A percentile compares a stretch with the other conserved stretches of the same genome.
Evolutionary conservation across 164 flowering plant genomes (phyloP).

Genomic region (Amborella trichopoda): DNA sequence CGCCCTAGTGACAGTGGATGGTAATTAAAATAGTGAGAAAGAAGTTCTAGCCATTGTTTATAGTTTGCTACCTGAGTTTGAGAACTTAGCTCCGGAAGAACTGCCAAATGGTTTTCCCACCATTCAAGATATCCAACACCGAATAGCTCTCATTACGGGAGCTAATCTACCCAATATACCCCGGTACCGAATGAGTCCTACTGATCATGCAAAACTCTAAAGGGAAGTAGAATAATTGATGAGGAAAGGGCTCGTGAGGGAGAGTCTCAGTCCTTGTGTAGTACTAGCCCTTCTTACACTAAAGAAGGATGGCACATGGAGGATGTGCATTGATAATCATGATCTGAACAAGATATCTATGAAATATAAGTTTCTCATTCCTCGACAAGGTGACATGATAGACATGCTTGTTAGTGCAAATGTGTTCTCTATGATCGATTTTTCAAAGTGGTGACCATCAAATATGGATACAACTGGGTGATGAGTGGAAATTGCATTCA

Average conservation of each 20-base stretch:
- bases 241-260: neutral
- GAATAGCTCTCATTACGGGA: too few relatives aligned
- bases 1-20: neutral
- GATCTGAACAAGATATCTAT: neutral
- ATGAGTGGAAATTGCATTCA: neutral
- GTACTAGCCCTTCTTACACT: neutral
- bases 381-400: neutral
- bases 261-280: neutral
- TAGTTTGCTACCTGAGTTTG: neutral
- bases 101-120: neutral
- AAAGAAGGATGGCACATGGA: too few relatives aligned
- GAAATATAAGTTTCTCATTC: neutral
- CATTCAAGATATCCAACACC: too few relatives aligned
- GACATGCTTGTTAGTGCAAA: neutral
- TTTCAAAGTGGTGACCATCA: neutral
- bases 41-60: neutral
- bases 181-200: neutral
- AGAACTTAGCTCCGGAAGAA: neutral
- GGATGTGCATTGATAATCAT: neutral
- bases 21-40: neutral
- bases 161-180: neutral
- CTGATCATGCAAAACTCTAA: neutral
- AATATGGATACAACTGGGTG: too few relatives aligned
- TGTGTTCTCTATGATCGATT: neutral
- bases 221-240: neutral